Evolutionary conservation across 1,284 basidiomycete species (phyloP).

Genomic region (Naganishia liquefaciens): DNA sequence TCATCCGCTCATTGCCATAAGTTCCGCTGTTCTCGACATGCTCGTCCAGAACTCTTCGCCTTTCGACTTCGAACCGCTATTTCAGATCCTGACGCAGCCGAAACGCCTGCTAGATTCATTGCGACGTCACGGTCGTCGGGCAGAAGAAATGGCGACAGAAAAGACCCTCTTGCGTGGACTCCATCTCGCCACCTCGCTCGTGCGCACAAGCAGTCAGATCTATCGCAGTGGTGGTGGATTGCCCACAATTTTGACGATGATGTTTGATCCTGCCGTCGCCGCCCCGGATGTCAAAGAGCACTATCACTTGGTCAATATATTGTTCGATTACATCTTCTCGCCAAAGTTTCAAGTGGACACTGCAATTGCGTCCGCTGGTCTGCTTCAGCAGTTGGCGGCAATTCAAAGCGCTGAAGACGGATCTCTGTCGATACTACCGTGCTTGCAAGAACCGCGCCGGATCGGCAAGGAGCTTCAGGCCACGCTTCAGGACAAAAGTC

Average conservation of each 20-base stretch:
- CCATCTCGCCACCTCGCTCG: constrained; percentile 7
- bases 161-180: constrained; percentile 19
- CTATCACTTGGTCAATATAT: constrained; percentile 27
- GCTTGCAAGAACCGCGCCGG: constrained; percentile 18
- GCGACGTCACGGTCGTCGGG: constrained; percentile 13
- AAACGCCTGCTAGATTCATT: constrained; percentile 18
- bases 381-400: constrained; percentile 19
- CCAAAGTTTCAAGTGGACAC: constrained; percentile 1
- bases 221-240: constrained; percentile 13
- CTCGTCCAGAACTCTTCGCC: constrained; percentile 27
- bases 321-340: constrained; percentile 26
- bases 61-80: constrained; percentile 29
- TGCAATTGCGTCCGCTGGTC: constrained; percentile 11
- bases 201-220: not conserved
- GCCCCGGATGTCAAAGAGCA: constrained; percentile 10
- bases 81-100: constrained; percentile 19
- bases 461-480: constrained; percentile 10
- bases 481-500: not conserved
- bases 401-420: constrained; percentile 21
- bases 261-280: constrained; percentile 1
- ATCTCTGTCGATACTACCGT: constrained; percentile 18
- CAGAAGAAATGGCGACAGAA: constrained; percentile 24
- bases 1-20: constrained; percentile 19
- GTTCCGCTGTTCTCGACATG: constrained; percentile 14
- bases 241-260: constrained; percentile 19